A percentile compares a stretch with the other conserved stretches of the same genome.
Evolutionary conservation across 257 asterid species (phyloP).

Genomic region (Solanum rostratum): DNA sequence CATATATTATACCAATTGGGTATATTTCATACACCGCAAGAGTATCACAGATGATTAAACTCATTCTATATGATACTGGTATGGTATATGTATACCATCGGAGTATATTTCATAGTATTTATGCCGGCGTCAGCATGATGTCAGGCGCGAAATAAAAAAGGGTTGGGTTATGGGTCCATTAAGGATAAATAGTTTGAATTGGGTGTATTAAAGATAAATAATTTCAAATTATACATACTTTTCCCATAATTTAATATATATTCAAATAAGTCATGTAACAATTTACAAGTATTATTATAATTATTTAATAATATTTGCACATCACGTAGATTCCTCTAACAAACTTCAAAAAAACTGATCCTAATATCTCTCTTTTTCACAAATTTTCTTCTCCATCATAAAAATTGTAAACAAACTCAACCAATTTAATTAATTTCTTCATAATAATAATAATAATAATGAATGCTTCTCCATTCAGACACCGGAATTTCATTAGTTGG

Average conservation of each 20-base stretch:
- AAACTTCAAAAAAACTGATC: not conserved
- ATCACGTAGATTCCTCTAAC: not conserved
- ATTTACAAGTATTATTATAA: not conserved
- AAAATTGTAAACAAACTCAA: not conserved
- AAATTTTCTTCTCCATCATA: not conserved
- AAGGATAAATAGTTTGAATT: too few species aligned
- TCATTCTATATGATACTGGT: too few species aligned
- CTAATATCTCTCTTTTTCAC: slow-evolving; percentile 1
- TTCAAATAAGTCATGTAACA: not conserved
- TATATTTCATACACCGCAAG: too few species aligned
- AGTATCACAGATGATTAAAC: too few species aligned
- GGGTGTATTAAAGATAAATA: too few species aligned
- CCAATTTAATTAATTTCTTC: not conserved
- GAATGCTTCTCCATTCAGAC: not conserved
- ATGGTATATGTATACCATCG: too few species aligned
- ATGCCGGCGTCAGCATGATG: too few species aligned
- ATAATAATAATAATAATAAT: not conserved
- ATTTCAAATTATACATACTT: too few species aligned
- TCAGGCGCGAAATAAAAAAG: too few species aligned
- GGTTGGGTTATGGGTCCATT: too few species aligned
- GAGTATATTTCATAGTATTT: too few species aligned
- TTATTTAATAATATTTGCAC: not conserved
- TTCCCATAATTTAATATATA: not conserved
- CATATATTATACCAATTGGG: too few species aligned
- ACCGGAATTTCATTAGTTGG: not conserved